These are phyloP conservation scores for Floccularia luteovirens DNA, from an alignment of 768 basidiomycete species.

Conservation along the genomic window DNA sequence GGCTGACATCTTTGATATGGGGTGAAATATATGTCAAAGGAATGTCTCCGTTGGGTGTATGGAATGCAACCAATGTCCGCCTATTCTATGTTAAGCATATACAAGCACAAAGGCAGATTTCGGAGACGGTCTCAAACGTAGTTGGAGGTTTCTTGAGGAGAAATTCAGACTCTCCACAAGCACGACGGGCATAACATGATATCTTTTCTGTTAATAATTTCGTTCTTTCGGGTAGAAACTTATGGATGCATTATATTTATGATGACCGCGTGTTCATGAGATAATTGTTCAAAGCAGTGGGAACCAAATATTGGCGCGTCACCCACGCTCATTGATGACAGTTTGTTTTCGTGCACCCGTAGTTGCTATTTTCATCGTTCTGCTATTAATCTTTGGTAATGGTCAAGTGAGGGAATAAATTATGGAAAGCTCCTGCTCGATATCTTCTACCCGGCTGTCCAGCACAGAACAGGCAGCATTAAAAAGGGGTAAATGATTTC, in stretches of 20 bases:
- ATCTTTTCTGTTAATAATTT: no score
- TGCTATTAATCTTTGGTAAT: no score
- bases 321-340: no score
- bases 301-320: no score
- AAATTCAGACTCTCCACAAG: slow-evolving; percentile 24
- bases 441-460: background rate
- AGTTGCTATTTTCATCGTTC: no score
- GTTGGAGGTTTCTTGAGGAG: slow-evolving; percentile 70
- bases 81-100: slow-evolving; percentile 90
- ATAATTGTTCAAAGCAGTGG: no score
- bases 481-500: background rate
- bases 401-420: no score
- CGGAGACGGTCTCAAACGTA: slow-evolving; percentile 74
- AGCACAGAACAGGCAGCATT: background rate
- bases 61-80: slow-evolving; percentile 85
- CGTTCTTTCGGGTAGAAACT: no score
- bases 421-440: no score
- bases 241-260: no score
- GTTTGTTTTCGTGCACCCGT: no score
- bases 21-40: slow-evolving; percentile 91
- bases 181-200: slow-evolving; percentile 6
- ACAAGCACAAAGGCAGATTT: slow-evolving; percentile 59
- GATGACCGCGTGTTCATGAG: no score
- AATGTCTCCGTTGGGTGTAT: slow-evolving; percentile 81
- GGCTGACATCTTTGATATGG: slow-evolving; percentile 93